A percentile compares a stretch with the other conserved stretches of the same genome.
These are phyloP conservation scores for Chrysophaeum taylorii DNA, from an alignment of 352 stramenopile species.

Conservation along the genomic window DNA sequence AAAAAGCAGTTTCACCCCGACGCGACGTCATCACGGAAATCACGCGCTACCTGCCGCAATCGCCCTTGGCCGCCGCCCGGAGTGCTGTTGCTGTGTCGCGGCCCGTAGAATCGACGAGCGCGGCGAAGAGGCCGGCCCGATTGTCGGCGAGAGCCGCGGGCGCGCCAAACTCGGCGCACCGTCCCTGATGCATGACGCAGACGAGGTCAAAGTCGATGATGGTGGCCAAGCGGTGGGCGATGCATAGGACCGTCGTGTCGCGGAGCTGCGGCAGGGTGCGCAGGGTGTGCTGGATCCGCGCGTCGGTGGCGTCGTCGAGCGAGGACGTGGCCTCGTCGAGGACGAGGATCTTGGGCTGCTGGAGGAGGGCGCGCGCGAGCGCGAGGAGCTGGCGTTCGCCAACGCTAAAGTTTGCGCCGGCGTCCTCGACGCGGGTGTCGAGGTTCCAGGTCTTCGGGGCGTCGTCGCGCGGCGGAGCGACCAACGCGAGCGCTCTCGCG, in stretches of 20 bases:
- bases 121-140: conserved; percentile 38
- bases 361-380: conserved; percentile 81
- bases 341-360: conserved; percentile 69
- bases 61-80: not conserved
- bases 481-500: conserved; percentile 57
- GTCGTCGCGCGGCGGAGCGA: conserved; percentile 4
- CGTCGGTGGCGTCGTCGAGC: conserved; percentile 68
- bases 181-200: conserved; percentile 85
- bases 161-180: conserved; percentile 72
- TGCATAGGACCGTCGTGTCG: conserved; percentile 81
- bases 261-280: conserved; percentile 54
- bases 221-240: conserved; percentile 91
- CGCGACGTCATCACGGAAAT: no score
- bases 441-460: no score
- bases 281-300: conserved; percentile 66
- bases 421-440: conserved; percentile 60
- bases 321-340: conserved; percentile 86
- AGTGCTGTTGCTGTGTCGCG: conserved; percentile 40
- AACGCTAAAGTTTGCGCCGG: conserved; percentile 78
- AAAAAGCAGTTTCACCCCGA: no score
- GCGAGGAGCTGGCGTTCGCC: conserved; percentile 91
- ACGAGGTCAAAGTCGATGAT: conserved; percentile 91
- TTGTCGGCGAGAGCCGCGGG: conserved; percentile 58
- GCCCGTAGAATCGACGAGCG: conserved; percentile 48
- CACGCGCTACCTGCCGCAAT: no score